Base-by-base conservation (phyloP, 345 rosid genomes). In the Acer saccharum region DNA sequence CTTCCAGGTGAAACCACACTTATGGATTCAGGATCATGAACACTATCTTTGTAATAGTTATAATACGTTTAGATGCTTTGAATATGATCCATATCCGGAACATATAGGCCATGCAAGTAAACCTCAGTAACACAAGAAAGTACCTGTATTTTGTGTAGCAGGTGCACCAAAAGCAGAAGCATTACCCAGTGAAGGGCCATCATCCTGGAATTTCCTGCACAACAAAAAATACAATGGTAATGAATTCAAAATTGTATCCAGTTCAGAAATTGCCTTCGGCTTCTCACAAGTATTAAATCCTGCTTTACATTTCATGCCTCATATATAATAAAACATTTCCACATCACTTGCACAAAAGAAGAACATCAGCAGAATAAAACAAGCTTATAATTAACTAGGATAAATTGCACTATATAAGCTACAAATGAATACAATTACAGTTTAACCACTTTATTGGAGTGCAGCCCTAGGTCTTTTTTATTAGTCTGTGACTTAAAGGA, bases 131-230 rank as follows among this genome's bases (percentile, higher is more conserved):
- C 66, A 23, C 70, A 63, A 71, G 54, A 55, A 79, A 50, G 25
- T 54, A 67, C 95, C 90, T 82, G 91, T 55, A 72, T 72, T 64
- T 69, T 79, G 76, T 68, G 89, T 75, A 73, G 75, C n/a, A 5
- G 86, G 74, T 55, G 82, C 64, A 65, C 80, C 73, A 69, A 86
- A 76, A 72, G 74, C 78, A 81, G 81, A 65, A 81, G 76, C 67
- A 72, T 46, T 72, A 61, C 57, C 61, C 65, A 54, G 55, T 55
- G 85, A 83, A 76, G 88, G 84, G 79, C 87, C 88, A 68, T 77
- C 84, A 65, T 88, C 83, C 18, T 61, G 76, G 87, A 82, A 77
- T 77, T 89, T 86, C 86, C 99, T 92, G 92, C 83, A 71, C 5
- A 65, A 74, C 7, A 76, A 76, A 21, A 10, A 44, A 76, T 10